Base-by-base conservation (phyloP, 257 asterid genomes). In the Eucommia ulmoides region DNA sequence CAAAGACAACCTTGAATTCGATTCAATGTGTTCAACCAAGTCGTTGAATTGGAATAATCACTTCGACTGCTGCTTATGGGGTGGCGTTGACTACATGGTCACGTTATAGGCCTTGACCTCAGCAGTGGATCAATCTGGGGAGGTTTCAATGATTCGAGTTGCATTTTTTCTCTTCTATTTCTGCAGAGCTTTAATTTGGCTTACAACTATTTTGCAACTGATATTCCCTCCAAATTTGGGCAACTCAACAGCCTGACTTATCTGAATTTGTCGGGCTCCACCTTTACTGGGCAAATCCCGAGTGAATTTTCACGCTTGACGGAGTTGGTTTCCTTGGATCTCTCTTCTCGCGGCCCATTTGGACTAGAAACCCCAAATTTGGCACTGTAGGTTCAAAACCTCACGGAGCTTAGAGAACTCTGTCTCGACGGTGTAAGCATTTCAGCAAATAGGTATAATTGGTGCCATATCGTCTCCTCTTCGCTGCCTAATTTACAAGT, bases 21-120 rank as follows among this genome's bases (percentile, higher is more conserved):
- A 79, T 58, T 56, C 81, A 19, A 75, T 81, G 14, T 14, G 65
- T 22, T 74, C 87, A 45, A 56, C 71, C 21, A 80, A 80, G 66
- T 50, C 77, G 33, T 68, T 44, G 50, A 55, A 29, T 48, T 83
- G 91, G 94, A 56, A 62, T n/a, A 64, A 51, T 49, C 41, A 66
- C 46, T 22, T 18, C 0, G 76, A 75, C 35, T 69, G 74, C 73
- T 80, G 88, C 22, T 46, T 26, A 10, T 77, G 94, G 87, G 20
- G 46, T 15, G 91, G 87, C 1, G 73, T 80, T 49, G 33, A 26
- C 41, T 83, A 83, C 62, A 77, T 1, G 75, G 75, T 12, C 73
- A 56, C 10, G 81, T 76, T 54, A 65, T 63, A 0, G 57, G 53
- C 23, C 83, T 78, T 19, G 83, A 81, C 60, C 79, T 84, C 53